Conservation (phyloP, 345 rosid genomes). For the Crucihimalaya himalaica region DNA sequence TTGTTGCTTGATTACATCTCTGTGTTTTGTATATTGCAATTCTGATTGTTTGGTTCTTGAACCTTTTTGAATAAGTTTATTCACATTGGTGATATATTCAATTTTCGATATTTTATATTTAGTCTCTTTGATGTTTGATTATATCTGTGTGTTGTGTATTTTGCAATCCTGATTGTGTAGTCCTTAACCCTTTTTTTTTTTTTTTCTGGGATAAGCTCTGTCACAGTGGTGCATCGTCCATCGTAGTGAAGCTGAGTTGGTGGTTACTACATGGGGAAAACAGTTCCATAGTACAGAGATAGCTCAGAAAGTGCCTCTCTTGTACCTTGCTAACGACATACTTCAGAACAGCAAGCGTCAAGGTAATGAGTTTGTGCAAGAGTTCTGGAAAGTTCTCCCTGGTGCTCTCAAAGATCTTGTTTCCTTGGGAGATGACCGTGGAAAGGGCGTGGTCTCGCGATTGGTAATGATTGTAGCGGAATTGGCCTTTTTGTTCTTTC, state of each 20-base stretch:
- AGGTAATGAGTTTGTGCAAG: slow-evolving; percentile 85
- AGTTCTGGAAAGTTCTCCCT: slow-evolving; percentile 94
- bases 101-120: not conserved
- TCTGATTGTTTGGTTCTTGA: slow-evolving; percentile 35
- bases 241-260: slow-evolving; percentile 74
- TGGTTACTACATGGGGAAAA: slow-evolving; percentile 84
- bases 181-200: not conserved
- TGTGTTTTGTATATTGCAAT: not conserved
- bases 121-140: not conserved
- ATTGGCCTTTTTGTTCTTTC: not conserved
- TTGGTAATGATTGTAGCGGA: slow-evolving; percentile 43
- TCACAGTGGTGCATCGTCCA: slow-evolving; percentile 93
- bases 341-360: slow-evolving; percentile 90
- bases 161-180: not conserved
- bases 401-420: slow-evolving; percentile 65
- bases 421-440: slow-evolving; percentile 71
- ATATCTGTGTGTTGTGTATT: not conserved
- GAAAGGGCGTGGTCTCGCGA: slow-evolving; percentile 73
- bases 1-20: not conserved
- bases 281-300: slow-evolving; percentile 73
- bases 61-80: not conserved
- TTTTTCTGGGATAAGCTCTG: slow-evolving; percentile 46
- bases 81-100: not conserved
- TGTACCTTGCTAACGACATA: slow-evolving; percentile 90
- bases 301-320: slow-evolving; percentile 76